Conservation (phyloP, 345 rosid species). For the Hibiscus tridactylites region DNA sequence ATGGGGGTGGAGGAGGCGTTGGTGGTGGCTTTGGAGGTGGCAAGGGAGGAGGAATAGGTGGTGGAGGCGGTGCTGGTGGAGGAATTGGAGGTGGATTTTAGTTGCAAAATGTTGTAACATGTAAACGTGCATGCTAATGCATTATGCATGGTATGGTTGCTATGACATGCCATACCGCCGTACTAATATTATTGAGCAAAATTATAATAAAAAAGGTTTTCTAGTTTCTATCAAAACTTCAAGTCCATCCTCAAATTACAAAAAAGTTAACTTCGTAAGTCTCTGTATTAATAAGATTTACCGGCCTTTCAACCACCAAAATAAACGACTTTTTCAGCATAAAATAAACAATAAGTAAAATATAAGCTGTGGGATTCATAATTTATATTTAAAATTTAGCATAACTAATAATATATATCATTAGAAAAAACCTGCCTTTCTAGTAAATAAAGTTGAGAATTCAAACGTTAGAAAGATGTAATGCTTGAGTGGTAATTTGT, state of each 20-base stretch:
- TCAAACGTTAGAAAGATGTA: too few relatives aligned
- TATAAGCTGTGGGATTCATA: too few relatives aligned
- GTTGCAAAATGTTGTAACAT: not conserved
- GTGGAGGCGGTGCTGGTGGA: constrained; percentile 11
- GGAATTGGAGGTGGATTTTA: constrained; percentile 6
- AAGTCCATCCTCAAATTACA: not conserved
- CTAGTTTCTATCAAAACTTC: not conserved
- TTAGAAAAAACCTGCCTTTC: too few relatives aligned
- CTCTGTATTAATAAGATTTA: not conserved
- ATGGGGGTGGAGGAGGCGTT: not conserved
- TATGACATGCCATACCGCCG: not conserved
- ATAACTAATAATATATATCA: too few relatives aligned
- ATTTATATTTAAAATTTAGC: too few relatives aligned
- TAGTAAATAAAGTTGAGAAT: too few relatives aligned
- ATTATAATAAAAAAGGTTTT: not conserved
- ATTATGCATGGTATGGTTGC: not conserved
- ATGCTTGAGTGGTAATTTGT: too few relatives aligned
- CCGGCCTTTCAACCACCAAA: not conserved
- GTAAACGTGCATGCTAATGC: not conserved
- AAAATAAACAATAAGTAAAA: too few relatives aligned
- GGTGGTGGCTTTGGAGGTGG: not conserved
- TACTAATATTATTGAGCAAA: not conserved
- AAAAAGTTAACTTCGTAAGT: not conserved
- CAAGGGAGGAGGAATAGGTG: not conserved
- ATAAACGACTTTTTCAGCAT: not conserved